These are phyloP conservation scores for Diaporthe ampelina DNA, from an alignment of 2,329 filamentous ascomycete genomes.

Conservation along the genomic window DNA sequence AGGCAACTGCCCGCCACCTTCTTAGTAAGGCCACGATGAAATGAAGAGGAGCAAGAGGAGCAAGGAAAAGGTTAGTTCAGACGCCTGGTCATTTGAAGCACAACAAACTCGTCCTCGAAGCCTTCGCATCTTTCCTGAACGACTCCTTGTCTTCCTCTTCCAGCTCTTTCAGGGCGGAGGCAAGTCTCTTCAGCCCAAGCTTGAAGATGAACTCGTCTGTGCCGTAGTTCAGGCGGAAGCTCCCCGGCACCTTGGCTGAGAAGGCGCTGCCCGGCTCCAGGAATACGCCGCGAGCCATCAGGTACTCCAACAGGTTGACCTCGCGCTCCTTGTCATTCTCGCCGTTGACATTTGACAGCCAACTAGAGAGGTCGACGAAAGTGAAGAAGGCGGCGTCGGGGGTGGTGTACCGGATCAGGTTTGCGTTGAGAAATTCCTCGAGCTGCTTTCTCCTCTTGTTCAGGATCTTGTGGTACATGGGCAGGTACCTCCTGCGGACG, in stretches of 20 bases:
- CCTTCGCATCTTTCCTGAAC: conserved; percentile 10
- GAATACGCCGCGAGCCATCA: conserved; percentile 37
- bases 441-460: conserved; percentile 35
- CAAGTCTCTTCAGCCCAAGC: conserved; percentile 28
- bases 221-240: conserved; percentile 39
- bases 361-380: conserved; percentile 34
- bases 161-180: conserved; percentile 24
- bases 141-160: conserved; percentile 30
- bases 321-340: conserved; percentile 27
- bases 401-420: conserved; percentile 17
- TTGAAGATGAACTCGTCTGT: conserved; percentile 18
- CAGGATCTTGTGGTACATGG: conserved; percentile 30
- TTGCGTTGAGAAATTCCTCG: neutral
- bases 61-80: no score
- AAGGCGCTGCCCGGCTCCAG: conserved; percentile 37
- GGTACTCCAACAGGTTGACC: conserved; percentile 27
- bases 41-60: neutral
- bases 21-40: neutral
- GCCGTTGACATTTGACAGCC: conserved; percentile 33
- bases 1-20: neutral
- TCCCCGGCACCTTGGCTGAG: conserved; percentile 15
- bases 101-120: conserved; percentile 4
- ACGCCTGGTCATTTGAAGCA: conserved; percentile 23
- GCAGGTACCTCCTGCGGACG: conserved; percentile 29
- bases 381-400: conserved; percentile 36